Base-by-base conservation (phyloP, 163 green algal species). In the Volvox carteri region DNA sequence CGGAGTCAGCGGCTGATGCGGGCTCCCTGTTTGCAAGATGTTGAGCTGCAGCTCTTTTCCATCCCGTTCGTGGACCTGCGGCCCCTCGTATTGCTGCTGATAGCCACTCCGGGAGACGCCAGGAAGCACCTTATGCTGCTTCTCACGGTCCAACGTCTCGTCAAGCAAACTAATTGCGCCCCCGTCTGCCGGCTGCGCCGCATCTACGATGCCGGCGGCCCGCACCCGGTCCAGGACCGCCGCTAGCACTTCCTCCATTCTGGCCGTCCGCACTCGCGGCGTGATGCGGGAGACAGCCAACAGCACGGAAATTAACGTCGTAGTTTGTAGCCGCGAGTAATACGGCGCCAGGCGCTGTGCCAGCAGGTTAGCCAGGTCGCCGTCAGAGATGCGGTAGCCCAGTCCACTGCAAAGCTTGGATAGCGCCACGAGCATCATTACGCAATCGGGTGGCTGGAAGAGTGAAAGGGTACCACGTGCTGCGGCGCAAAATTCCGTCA, bases 221-320 rank as follows among this genome's bases (percentile, higher is more conserved):
- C 30, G 79, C 60, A 86, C 54, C 39, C 79, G 79, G 23, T 41
- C 79, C 42, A 86, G 44, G 52, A 86, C 42, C n/a, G 42, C 60
- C 44, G 60, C 5, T 42, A 86, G 58, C n/a, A 16, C 30, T 1
- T 23, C 42, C 30, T 72, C 42, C 60, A 86, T 28, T n/a, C 62
- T 65, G n/a, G 21, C 41, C 18, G 79, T 60, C 30, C 58, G 42
- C 60, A 86, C 37, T 42, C 42, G 16, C 30, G 79, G 79, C 60
- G n/a, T 37, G 1, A 78, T 18, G 4, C 60, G 42, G 39, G 60
- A 50, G 23, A 35, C 25, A 11, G 79, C 79, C 60, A 88, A 37
- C 48, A 78, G 6, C 33, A 80, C 35, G 8, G 67, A 70, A 2
- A 88, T n/a, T 14, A 88, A 67, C 67, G 48, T 73, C 16, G 67